phyloP scores from a whole-genome alignment of 1,139 yeast species.

The Scheffersomyces quercinus region DNA sequence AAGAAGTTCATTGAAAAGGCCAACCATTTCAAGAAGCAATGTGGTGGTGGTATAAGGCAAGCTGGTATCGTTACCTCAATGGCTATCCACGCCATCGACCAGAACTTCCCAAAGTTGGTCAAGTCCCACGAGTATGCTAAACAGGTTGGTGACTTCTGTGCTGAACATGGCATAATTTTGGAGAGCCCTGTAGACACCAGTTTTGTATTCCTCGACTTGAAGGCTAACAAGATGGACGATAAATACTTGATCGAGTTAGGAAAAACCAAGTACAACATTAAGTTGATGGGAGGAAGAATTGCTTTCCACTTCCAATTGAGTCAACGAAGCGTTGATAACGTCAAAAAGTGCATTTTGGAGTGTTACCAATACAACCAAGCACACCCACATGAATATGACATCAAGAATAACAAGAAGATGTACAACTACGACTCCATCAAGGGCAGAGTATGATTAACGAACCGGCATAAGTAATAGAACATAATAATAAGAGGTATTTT shows the following conservation, averaged over 20 bases:
- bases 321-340: conserved; percentile 62
- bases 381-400: conserved; percentile 25
- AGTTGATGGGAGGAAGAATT: conserved; percentile 71
- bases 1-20: conserved; percentile 38
- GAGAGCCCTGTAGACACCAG: conserved; percentile 44
- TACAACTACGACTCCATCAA: conserved; percentile 29
- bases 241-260: conserved; percentile 57
- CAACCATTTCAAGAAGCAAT: conserved; percentile 48
- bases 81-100: conserved; percentile 45
- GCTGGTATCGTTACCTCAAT: conserved; percentile 43
- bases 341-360: conserved; percentile 62
- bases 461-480: neutral
- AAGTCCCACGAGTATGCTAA: conserved; percentile 68
- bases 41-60: conserved; percentile 51
- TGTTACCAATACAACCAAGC: conserved; percentile 46
- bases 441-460: neutral
- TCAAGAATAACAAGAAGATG: conserved; percentile 30
- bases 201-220: conserved; percentile 43
- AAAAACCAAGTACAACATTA: conserved; percentile 56
- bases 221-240: conserved; percentile 40
- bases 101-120: conserved; percentile 38
- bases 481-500: neutral
- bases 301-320: conserved; percentile 86
- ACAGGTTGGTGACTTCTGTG: conserved; percentile 64
- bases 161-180: conserved; percentile 42